Evolutionary conservation across 306 rosid genomes (phyloP), one percentile per base, ranked within the genome.

Genomic region (Prunus campanulata): DNA sequence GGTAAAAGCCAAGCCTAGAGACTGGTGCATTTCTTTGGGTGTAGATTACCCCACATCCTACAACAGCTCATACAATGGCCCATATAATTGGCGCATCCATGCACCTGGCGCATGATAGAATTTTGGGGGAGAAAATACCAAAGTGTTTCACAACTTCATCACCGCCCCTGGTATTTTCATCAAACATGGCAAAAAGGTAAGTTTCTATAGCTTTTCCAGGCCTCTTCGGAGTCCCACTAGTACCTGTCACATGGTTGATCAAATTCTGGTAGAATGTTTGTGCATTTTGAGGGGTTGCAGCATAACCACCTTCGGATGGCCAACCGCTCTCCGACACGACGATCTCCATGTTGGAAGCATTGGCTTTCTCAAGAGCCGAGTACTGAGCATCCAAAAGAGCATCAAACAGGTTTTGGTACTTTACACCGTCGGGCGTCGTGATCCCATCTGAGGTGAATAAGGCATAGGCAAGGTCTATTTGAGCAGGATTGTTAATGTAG

Each of bases 241-340:
- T 39, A 68, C 64, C 49, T 20, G 42, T 79, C 4, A 50, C 87
- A 50, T 83, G 89, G 13, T 2, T 55, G 22, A 92, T 87, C 89
- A 92, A 67, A 59, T 90, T 90, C 15, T 9, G 46, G 13, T 87
- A 74, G 52, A 85, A 92, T 1, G 79, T 74, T 2, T 47, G 66
- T 20, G 92, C 93, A 74, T 86, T 88, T 0, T 78, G 68, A 2
- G 8, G 0, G 6, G 77, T 51, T 1, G 92, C 89, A 2, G 69
- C 81, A 9, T 2, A 6, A 57, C 84, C 80, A 48, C 91, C 92
- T 9, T 11, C 59, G 0, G 91, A 88, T 12, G 93, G 96, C 96
- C 96, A 92, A 8, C 97, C 92, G 19, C 84, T 93, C 81, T 93
- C 93, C 0, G 91, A 81, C 25, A 89, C 90, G 22, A 92, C 90